Base-by-base conservation (phyloP, 768 basidiomycete genomes). In the Tylopilus plumbeoviolaceoides region DNA sequence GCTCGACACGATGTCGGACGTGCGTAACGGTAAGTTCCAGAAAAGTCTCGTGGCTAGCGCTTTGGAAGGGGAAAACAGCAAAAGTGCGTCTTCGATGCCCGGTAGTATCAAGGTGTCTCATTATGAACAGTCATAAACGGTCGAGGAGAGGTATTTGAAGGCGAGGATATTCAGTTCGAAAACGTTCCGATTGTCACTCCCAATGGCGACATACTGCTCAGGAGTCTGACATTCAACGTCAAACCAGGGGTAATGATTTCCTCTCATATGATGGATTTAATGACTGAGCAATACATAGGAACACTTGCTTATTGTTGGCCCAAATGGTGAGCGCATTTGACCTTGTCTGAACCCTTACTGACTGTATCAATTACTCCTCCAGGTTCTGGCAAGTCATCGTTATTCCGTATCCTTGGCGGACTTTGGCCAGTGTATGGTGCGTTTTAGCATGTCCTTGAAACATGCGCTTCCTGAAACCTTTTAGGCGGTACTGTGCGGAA, bases 371-470 rank as follows among this genome's bases (percentile, higher is more conserved):
- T 30, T 30, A 30, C 30, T 48, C 28, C 30, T 52, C 33, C 57
- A 87, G 87, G 89, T 27, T 90, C 90, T 58, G 91, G 91, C 18
- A 95, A 94, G 66, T 91, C 89, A 0, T 91, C 89, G 7, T 75
- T 98, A 30, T 98, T 98, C 78, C 84, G 95, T n/a, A 95, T 98
- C 44, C 73, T 98, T 2, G 95, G 94, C 21, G 95, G 93, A 20
- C 79, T 98, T n/a, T 97, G 94, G 94, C 93, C 94, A 0, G 87
- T 93, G 23, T 78, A 70, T 43, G 79, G 72, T 59, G 31, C 18
- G 59, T 27, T 41, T 41, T 23, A 18, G 41, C 42, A 3, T n/a
- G 7, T 20, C 12, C 3, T 35, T 39, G 23, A 3, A 9, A 28
- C 36, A 8, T 3, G 36, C 41, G 43, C 20, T 44, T 47, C 31